phyloP scores from a whole-genome alignment of 306 rosid genomes.

The Gastrolobium bilobum region DNA sequence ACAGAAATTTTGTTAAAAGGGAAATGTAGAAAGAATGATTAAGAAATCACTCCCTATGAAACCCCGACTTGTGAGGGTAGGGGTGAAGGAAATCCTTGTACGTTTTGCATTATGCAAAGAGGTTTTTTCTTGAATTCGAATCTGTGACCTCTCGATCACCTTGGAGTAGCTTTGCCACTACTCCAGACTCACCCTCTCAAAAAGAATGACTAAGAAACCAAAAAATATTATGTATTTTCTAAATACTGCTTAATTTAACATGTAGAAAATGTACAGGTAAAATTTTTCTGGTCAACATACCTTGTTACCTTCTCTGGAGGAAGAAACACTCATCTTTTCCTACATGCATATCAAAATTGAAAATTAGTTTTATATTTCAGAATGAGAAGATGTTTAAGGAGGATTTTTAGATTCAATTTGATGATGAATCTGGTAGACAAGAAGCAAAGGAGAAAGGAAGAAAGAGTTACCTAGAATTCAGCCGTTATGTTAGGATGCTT shows the following conservation, averaged over 20 bases:
- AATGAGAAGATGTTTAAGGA: conserved; percentile 21
- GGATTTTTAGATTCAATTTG: conserved; percentile 21
- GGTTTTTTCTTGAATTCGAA: no score
- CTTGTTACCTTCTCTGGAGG: conserved; percentile 37
- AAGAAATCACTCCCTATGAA: neutral
- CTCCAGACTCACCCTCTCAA: neutral
- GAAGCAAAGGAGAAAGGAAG: conserved; percentile 2
- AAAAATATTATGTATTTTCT: conserved; percentile 1
- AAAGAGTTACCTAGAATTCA: conserved; percentile 18
- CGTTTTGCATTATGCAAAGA: no score
- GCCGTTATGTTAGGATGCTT: neutral
- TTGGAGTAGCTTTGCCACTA: no score
- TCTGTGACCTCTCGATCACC: no score
- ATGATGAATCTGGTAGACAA: neutral
- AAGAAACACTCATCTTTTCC: conserved; percentile 39
- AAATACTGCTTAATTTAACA: conserved; percentile 7
- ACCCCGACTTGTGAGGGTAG: no score
- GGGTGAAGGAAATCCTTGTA: no score
- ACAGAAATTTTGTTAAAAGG: conserved; percentile 8
- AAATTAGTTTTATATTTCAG: neutral
- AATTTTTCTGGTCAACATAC: conserved; percentile 39
- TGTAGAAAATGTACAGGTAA: neutral
- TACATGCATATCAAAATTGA: conserved; percentile 30
- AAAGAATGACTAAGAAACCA: neutral
- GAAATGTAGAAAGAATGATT: neutral